Conservation (phyloP, 495 filamentous ascomycete genomes). For the Neurospora sublineolata region DNA sequence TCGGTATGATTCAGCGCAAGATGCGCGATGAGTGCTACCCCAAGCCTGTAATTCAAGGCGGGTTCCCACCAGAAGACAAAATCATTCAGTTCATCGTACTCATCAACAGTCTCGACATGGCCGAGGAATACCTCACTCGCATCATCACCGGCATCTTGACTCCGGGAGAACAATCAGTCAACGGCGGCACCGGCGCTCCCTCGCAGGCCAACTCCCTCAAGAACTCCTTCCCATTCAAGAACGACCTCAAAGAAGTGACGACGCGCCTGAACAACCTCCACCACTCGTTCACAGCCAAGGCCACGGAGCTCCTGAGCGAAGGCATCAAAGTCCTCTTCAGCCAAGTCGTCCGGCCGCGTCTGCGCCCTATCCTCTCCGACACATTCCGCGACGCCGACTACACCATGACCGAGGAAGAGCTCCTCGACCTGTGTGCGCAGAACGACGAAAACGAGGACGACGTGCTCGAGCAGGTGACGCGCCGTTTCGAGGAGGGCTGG, state of each 20-base stretch:
- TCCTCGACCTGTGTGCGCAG: constrained; percentile 33
- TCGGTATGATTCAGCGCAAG: constrained; percentile 92
- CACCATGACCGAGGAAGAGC: constrained; percentile 38
- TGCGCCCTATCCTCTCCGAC: constrained; percentile 76
- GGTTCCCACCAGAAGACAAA: constrained; percentile 69
- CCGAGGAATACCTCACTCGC: constrained; percentile 76
- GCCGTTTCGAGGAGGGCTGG: constrained; percentile 72
- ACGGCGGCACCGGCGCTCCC: constrained; percentile 4
- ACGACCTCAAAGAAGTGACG: constrained; percentile 56
- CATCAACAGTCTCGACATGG: constrained; percentile 88
- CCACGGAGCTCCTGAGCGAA: constrained; percentile 69
- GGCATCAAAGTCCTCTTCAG: constrained; percentile 76
- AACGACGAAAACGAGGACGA: constrained; percentile 43
- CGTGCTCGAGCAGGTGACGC: constrained; percentile 49
- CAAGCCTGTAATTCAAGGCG: constrained; percentile 58
- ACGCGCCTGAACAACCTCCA: constrained; percentile 57
- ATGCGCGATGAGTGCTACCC: constrained; percentile 95
- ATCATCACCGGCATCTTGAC: constrained; percentile 60
- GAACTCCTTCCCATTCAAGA: constrained; percentile 64
- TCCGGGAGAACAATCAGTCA: constrained; percentile 20
- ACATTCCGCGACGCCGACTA: constrained; percentile 91
- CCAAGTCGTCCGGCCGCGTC: constrained; percentile 73
- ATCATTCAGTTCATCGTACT: constrained; percentile 79
- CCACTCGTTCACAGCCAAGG: constrained; percentile 60
- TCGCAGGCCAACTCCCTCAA: constrained; percentile 32